Percentiles rank a stretch among this genome's conserved stretches.
Evolutionary conservation across 441 rosid genomes (phyloP).

Genomic region (Gossypium laxum): DNA sequence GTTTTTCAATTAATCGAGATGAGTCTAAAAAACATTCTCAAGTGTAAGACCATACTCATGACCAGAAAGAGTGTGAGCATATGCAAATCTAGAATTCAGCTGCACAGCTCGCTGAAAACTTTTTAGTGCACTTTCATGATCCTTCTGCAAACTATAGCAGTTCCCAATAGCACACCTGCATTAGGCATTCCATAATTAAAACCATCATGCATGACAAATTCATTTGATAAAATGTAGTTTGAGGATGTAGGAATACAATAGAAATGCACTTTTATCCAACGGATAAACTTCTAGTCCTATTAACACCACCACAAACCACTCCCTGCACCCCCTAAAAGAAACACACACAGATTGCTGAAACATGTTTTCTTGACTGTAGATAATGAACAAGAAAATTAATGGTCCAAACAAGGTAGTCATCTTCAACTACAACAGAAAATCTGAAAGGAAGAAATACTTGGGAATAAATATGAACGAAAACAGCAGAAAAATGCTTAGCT

Average conservation of each 20-base stretch:
- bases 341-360: not conserved
- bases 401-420: not conserved
- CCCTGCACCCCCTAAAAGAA: not conserved
- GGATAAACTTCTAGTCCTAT: not conserved
- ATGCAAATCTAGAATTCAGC: slow-evolving; percentile 72
- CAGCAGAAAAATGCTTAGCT: not conserved
- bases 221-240: not conserved
- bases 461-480: not conserved
- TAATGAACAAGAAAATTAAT: not conserved
- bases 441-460: not conserved
- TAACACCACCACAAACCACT: not conserved
- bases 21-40: not conserved
- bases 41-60: slow-evolving; percentile 61
- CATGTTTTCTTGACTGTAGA: not conserved
- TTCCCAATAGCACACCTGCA: slow-evolving; percentile 92
- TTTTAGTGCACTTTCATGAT: slow-evolving; percentile 83
- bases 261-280: not conserved
- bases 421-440: not conserved
- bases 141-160: slow-evolving; percentile 79
- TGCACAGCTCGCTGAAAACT: slow-evolving; percentile 77
- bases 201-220: not conserved
- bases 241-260: not conserved
- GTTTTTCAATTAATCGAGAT: slow-evolving; percentile 6
- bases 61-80: slow-evolving; percentile 86
- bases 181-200: slow-evolving; percentile 15